A percentile compares a stretch with the other conserved stretches of the same genome.
Conservation (phyloP, 2,329 filamentous ascomycete genomes). For the Colletotrichum acutatum region DNA sequence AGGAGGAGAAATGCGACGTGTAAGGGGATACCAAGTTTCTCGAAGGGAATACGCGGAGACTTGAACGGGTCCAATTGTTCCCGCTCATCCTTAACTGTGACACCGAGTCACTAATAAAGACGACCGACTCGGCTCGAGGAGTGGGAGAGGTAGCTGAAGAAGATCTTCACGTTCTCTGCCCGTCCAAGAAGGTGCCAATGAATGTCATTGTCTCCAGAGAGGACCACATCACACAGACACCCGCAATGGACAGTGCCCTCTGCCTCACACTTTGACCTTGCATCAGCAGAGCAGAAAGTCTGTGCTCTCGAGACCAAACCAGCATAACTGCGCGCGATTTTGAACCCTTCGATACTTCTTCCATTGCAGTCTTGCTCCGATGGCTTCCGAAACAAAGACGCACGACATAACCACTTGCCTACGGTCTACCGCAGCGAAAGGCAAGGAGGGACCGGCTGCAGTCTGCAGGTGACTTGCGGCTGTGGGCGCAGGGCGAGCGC, state of each 20-base stretch:
- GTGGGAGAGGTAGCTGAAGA: not conserved
- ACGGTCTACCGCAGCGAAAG: not conserved
- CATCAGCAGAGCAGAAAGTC: not conserved
- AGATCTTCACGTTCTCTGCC: not conserved
- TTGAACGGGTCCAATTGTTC: not conserved
- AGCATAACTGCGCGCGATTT: not conserved
- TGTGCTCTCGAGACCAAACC: not conserved
- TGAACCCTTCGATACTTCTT: not conserved
- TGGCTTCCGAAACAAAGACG: not conserved
- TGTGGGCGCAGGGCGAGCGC: not conserved
- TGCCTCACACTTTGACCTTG: not conserved
- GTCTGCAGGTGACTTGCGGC: not conserved
- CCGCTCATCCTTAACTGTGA: not conserved
- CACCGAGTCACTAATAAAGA: not conserved
- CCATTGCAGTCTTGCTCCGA: not conserved
- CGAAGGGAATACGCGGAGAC: not conserved
- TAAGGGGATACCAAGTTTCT: not conserved
- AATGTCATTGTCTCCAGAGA: not conserved
- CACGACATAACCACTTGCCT: not conserved
- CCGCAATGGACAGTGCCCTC: not conserved
- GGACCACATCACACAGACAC: slow-evolving; percentile 1
- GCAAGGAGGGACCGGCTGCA: not conserved
- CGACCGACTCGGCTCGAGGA: not conserved
- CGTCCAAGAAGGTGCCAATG: slow-evolving; percentile 8
- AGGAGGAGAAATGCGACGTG: not conserved